These are phyloP conservation scores for Sarocladiaceae sp. DNA, from an alignment of 2,329 filamentous ascomycete species.

Conservation along the genomic window DNA sequence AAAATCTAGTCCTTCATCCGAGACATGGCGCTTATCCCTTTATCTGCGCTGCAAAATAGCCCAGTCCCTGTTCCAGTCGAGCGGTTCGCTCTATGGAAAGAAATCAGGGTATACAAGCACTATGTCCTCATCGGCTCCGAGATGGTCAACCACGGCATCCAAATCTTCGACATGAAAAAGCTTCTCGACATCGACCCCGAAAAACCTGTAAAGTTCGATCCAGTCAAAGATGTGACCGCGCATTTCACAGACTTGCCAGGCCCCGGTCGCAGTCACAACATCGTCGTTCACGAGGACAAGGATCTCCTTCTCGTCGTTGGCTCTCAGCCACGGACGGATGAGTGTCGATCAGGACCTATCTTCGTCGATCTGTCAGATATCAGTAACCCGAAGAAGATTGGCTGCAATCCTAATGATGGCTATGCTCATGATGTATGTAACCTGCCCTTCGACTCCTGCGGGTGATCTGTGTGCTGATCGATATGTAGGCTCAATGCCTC, in stretches of 20 bases:
- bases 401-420: slow-evolving; percentile 47
- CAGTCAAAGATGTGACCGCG: slow-evolving; percentile 26
- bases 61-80: too few relatives aligned
- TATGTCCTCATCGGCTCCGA: slow-evolving; percentile 29
- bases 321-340: slow-evolving; percentile 21
- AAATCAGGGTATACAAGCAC: slow-evolving; percentile 26
- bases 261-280: slow-evolving; percentile 43
- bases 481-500: slow-evolving; percentile 45
- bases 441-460: too few relatives aligned
- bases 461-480: too few relatives aligned
- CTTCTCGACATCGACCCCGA: slow-evolving; percentile 36
- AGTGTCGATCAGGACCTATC: slow-evolving; percentile 21
- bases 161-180: slow-evolving; percentile 56
- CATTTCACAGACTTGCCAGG: slow-evolving; percentile 16
- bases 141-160: slow-evolving; percentile 45
- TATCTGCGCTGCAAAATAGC: too few relatives aligned
- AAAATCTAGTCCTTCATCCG: too few relatives aligned
- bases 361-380: slow-evolving; percentile 51
- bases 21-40: too few relatives aligned
- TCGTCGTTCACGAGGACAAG: slow-evolving; percentile 43
- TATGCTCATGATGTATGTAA: slow-evolving; percentile 50
- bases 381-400: slow-evolving; percentile 43
- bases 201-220: slow-evolving; percentile 25
- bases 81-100: slow-evolving; percentile 33
- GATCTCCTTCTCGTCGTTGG: slow-evolving; percentile 37